Evolutionary conservation across 805 yeast genomes (phyloP), one percentile per base, ranked within the genome.

Genomic region (Ogataea nakhonphanomensis): DNA sequence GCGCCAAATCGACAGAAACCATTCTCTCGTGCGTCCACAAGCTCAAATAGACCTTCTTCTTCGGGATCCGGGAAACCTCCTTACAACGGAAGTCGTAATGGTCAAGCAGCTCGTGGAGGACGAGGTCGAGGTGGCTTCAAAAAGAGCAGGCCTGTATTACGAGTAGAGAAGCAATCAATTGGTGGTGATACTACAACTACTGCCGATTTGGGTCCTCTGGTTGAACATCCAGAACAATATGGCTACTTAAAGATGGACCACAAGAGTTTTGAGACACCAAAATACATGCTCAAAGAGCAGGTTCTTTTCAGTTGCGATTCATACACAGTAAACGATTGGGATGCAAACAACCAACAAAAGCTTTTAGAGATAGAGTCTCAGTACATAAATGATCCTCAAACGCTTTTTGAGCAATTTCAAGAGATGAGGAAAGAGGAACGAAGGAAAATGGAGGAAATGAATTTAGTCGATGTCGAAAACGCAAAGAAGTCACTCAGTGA

Each of bases 401-500:
- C 83, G 2, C 61, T 88, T 7, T 88, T 84, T 59, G 95, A 86
- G 50, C 78, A 79, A 33, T 74, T 87, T 41, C 90, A 81, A 53
- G 72, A 66, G 37, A 71, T 85, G 78, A 71, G 96, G 41, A 89
- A 82, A 12, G 59, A 57, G 6, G 98, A 90, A 62, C 69, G 98
- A 43, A 64, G 64, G 30, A 71, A 77, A 40, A 89, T 90, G 96
- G 96, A 89, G 54, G 62, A 67, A 1, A 64, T 78, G 42, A 95
- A 95, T 1, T 65, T 88, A 4, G 96, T 93, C 3, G 99, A 93
- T 60, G 82, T 81, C 32, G 95, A 87, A 49, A 89, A 88, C 48
- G 78, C 76, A 0, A 77, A 88, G 30, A 88, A 89, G 61, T 80
- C 82, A 40, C 69, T 93, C n/a, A 80, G 77, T 45, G 95, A 91